Evolutionary conservation across 2,329 filamentous ascomycete species (phyloP).

Genomic region (Knufia fluminis): DNA sequence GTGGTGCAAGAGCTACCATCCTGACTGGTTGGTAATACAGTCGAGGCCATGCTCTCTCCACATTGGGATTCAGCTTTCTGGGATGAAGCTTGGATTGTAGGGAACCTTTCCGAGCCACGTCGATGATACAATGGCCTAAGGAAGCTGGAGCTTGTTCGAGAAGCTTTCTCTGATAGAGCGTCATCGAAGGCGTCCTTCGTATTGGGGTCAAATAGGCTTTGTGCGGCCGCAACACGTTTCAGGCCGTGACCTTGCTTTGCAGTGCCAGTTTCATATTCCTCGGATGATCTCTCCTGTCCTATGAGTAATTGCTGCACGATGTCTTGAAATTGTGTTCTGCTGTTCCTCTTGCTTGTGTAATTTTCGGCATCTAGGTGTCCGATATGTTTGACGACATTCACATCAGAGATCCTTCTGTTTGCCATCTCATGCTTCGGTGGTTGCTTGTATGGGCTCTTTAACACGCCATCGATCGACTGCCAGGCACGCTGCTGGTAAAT

Average conservation of each 20-base stretch:
- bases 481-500: constrained; percentile 32
- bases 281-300: background rate
- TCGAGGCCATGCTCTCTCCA: background rate
- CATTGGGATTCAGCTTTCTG: background rate
- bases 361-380: background rate
- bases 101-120: background rate
- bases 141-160: background rate
- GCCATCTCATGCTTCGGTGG: constrained; percentile 26
- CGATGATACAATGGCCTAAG: background rate
- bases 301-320: constrained; percentile 4
- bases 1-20: background rate
- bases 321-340: constrained; percentile 2
- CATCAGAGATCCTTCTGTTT: constrained; percentile 25
- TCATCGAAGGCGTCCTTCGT: background rate
- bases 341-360: background rate
- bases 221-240: background rate
- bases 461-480: constrained; percentile 27
- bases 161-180: background rate
- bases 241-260: background rate
- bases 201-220: background rate
- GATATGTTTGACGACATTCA: constrained; percentile 21
- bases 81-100: background rate
- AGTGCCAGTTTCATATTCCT: background rate
- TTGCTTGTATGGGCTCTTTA: constrained; percentile 29
- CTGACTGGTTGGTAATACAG: background rate